Percentiles rank a stretch among this genome's conserved stretches.
Conservation (phyloP, 345 rosid species). For the Gossypium herbaceum region DNA sequence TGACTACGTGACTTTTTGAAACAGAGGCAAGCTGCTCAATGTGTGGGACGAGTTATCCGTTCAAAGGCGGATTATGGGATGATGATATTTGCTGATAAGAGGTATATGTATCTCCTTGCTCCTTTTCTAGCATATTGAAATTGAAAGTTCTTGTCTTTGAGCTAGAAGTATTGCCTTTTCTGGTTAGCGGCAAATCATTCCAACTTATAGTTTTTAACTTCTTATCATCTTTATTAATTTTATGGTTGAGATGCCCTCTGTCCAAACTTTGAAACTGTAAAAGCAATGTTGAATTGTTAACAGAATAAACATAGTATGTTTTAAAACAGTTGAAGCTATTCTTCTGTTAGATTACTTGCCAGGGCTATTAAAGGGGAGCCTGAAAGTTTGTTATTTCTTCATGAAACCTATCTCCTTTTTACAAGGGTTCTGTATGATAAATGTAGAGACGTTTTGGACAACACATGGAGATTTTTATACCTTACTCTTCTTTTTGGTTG, state of each 20-base stretch:
- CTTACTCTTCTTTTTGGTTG: not conserved
- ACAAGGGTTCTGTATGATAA: not conserved
- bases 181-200: not conserved
- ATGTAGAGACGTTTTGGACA: not conserved
- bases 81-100: slow-evolving; percentile 99
- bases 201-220: not conserved
- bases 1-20: slow-evolving; percentile 14
- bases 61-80: slow-evolving; percentile 99
- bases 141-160: not conserved
- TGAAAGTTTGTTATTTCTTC: not conserved
- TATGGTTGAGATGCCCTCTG: not conserved
- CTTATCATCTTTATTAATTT: not conserved
- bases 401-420: not conserved
- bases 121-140: not conserved
- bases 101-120: slow-evolving; percentile 31
- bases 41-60: slow-evolving; percentile 94
- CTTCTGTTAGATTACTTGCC: not conserved
- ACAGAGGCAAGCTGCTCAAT: slow-evolving; percentile 99
- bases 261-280: not conserved
- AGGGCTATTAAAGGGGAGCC: not conserved
- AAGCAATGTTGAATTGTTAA: not conserved
- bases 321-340: not conserved
- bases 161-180: slow-evolving; percentile 1
- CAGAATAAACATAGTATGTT: not conserved
- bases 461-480: not conserved